These are phyloP conservation scores for Tricholoma flavovirens DNA, from an alignment of 768 basidiomycete genomes.

Conservation along the genomic window DNA sequence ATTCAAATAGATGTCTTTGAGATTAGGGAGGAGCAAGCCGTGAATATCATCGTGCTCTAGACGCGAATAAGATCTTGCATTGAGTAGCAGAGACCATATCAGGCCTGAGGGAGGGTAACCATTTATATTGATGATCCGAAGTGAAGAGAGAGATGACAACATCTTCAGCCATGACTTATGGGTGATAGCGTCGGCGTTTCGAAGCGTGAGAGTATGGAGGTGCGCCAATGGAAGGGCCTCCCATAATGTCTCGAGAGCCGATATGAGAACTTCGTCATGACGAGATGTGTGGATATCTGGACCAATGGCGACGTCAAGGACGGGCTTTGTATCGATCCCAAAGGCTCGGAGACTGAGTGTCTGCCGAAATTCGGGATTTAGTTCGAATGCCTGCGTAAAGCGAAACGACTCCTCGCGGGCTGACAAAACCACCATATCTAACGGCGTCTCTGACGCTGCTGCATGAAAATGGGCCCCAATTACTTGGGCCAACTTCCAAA, in stretches of 20 bases:
- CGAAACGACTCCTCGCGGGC: constrained; percentile 22
- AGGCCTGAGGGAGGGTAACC: constrained; percentile 35
- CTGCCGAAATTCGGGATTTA: constrained; percentile 28
- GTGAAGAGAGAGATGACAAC: constrained; percentile 22
- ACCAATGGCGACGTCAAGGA: constrained; percentile 27
- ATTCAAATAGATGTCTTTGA: constrained; percentile 34
- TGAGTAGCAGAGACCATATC: constrained; percentile 34
- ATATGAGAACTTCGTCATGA: constrained; percentile 29
- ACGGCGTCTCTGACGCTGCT: constrained; percentile 12
- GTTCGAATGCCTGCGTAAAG: constrained; percentile 13
- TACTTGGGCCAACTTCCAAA: constrained; percentile 22
- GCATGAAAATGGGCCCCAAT: constrained; percentile 22
- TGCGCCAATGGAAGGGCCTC: constrained; percentile 26
- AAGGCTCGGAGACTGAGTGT: constrained; percentile 29
- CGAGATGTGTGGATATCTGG: constrained; percentile 19
- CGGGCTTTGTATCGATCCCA: constrained; percentile 16
- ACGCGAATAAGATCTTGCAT: constrained; percentile 26
- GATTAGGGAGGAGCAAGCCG: constrained; percentile 26
- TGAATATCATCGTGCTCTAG: constrained; percentile 20
- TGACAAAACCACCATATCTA: constrained; percentile 28
- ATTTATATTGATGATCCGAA: constrained; percentile 31
- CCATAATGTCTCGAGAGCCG: constrained; percentile 25
- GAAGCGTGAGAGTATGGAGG: constrained; percentile 29
- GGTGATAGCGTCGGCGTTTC: constrained; percentile 32
- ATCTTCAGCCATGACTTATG: constrained; percentile 34